phyloP scores from a whole-genome alignment of 768 basidiomycete species.

The Phlegmacium glaucopus region DNA sequence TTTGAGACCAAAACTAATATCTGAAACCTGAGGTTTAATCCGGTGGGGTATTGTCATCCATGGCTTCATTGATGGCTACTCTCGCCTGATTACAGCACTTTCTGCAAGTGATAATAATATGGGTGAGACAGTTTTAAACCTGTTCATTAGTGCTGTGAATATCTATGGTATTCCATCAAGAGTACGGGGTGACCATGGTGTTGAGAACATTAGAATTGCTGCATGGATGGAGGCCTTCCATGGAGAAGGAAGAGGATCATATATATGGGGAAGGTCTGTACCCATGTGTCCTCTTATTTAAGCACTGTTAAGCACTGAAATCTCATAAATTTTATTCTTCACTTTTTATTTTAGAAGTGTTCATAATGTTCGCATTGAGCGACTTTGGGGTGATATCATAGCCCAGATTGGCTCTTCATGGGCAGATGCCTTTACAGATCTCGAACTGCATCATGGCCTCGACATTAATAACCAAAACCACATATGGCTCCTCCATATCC shows the following conservation, averaged over 20 bases:
- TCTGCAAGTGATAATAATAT: not conserved
- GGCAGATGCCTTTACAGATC: conserved; percentile 26
- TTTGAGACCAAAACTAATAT: no score
- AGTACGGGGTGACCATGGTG: conserved; percentile 17
- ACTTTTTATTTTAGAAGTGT: conserved; percentile 32
- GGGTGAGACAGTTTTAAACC: not conserved
- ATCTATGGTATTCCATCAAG: conserved; percentile 4
- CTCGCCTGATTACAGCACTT: no score
- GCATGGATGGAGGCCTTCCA: conserved; percentile 8
- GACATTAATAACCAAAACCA: conserved; percentile 24
- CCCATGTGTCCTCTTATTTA: not conserved
- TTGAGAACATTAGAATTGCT: conserved; percentile 17
- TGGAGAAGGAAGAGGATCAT: conserved; percentile 10
- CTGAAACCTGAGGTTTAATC: no score
- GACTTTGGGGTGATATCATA: conserved; percentile 36
- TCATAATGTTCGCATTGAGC: conserved; percentile 36
- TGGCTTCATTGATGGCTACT: no score
- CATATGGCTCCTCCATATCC: conserved; percentile 34
- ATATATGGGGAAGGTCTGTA: conserved; percentile 11
- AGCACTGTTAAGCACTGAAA: no score
- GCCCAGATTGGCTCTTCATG: conserved; percentile 26
- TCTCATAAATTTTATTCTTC: not conserved
- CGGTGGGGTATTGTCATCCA: no score
- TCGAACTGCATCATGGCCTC: conserved; percentile 28
- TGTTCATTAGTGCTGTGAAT: not conserved